Base-by-base conservation (phyloP, 2,329 filamentous ascomycete species). In the Botryotinia narcissicola region DNA sequence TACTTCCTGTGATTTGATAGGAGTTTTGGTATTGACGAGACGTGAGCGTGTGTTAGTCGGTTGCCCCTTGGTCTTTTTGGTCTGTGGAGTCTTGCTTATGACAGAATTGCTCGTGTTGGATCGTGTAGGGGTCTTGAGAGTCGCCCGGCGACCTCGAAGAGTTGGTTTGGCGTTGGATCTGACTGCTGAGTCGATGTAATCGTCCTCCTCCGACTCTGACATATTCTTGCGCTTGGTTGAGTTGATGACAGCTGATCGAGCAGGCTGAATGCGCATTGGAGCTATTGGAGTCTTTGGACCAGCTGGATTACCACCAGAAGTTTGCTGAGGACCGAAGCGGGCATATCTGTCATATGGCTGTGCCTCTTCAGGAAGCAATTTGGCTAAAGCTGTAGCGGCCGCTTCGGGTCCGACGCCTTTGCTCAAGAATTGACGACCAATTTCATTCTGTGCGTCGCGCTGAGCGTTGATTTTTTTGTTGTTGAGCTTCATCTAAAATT, bases 401-500 rank as follows among this genome's bases (percentile, higher is more conserved):
- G 62, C 71, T 42, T 70, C 32, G 25, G 70, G 70, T 4, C 37
- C 46, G 4, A 72, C n/a, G 5, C 74, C 76, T 12, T 61, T 37
- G 22, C 74, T 74, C 2, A 77, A 46, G 16, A 72, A 73, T 10
- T 54, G 48, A 6, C 79, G 76, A 12, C 79, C 79, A 44, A 78
- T 73, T 9, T 75, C 70, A 32, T 80, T 80, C 44, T 80, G 76
- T 0, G 70, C 72, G 25, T 80, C 76, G 1, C 79, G 74, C n/a
- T 78, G 71, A 1, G 70, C 71, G 57, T 80, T 80, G 2, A 80
- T 77, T 35, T 75, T 77, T 48, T 77, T 76, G 40, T 80, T 80
- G 1, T 73, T 75, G 4, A 75, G 35, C 54, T 80, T 80, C 62
- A 75, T 74, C 78, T 79, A 68, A 20, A 20, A 69, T 46, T 12